Base-by-base conservation (phyloP, 1,139 yeast genomes). In the Suhomyces chickasaworum region DNA sequence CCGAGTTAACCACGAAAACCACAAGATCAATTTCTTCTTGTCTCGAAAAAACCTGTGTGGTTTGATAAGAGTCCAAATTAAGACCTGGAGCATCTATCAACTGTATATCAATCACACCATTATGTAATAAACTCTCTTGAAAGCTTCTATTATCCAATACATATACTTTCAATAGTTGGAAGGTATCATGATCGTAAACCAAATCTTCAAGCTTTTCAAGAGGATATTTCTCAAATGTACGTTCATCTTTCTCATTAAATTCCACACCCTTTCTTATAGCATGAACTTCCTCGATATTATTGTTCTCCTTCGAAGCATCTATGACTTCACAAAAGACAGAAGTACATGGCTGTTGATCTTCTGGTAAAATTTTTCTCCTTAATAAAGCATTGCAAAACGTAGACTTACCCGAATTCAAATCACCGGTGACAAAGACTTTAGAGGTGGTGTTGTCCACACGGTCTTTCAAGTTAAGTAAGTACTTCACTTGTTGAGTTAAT, bases 11-110 rank as follows among this genome's bases (percentile, higher is more conserved):
- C 4, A 95, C 99, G 71, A 95, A 95, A 0, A 95, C 93, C 7
- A 95, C 97, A 57, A 95, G 75, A 63, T 95, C 99, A 54, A 95
- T 95, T 61, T 95, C 99, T 60, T 95, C 99, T 67, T 95, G 99
- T 51, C 98, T 81, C 3, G 97, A 86, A 64, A 91, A 91, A 0
- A 95, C 91, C 60, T 91, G 97, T 1, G 97, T 89, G 0, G 99
- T 95, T 63, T 89, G 97, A 56, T 86, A 86, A 10, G 95, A 88
- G 60, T 93, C 98, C 77, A 90, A 78, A 61, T 95, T 95, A 49
- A 95, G 75, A 0, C 99, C 99, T 0, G 99, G 99, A 0, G 98
- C 97, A 68, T 95, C 99, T 45, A 95, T 91, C 49, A 95, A 73
- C 30, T 93, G 83, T 48, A 93, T 90, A 61, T 95, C 98, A 41